Conservation (phyloP, 2,329 filamentous ascomycete genomes). For the Diaporthe sp. region DNA sequence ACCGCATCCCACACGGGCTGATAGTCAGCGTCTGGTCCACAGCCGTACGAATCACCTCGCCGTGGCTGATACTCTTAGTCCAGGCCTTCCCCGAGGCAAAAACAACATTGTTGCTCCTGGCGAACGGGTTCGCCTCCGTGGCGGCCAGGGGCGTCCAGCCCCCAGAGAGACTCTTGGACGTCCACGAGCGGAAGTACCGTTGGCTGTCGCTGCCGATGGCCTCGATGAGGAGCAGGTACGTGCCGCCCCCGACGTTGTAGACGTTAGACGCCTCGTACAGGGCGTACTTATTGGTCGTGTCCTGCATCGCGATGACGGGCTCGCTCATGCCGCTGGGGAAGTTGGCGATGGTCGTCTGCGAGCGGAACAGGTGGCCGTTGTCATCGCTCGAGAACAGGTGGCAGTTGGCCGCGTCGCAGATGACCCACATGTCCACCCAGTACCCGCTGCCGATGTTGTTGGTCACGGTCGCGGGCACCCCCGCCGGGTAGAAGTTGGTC, state of each 20-base stretch:
- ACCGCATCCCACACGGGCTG: background rate
- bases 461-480: background rate
- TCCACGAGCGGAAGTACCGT: background rate
- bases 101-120: background rate
- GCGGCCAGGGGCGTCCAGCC: background rate
- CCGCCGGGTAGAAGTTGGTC: background rate
- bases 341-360: background rate
- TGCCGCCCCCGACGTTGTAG: background rate
- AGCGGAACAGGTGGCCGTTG: background rate
- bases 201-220: background rate
- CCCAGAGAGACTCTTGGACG: background rate
- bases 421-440: slow-evolving; percentile 1
- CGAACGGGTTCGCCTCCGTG: background rate
- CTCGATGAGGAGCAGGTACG: background rate
- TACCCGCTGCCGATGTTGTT: background rate
- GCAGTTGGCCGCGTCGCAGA: background rate
- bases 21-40: background rate
- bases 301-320: background rate
- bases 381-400: background rate
- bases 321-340: background rate
- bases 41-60: background rate
- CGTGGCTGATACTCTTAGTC: background rate
- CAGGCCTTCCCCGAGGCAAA: background rate
- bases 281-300: background rate
- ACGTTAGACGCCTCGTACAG: background rate